phyloP scores from a whole-genome alignment of 2,329 filamentous ascomycete species.

The Cladosporium sp. region DNA sequence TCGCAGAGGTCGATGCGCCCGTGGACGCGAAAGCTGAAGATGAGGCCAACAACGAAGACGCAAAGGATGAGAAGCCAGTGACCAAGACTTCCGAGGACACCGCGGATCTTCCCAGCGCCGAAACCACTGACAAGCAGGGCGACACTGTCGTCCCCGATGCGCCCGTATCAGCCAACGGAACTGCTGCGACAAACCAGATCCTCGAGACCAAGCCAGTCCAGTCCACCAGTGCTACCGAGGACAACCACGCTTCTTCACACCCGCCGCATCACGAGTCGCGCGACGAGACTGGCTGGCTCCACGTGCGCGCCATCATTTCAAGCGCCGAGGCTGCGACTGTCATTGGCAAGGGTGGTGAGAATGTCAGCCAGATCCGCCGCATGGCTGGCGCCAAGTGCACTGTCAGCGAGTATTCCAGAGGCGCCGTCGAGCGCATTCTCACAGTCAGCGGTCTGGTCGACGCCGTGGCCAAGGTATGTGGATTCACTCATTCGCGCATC shows the following conservation, averaged over 20 bases:
- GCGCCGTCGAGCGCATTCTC: slow-evolving; percentile 94
- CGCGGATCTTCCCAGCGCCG: slow-evolving; percentile 38
- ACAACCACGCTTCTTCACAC: slow-evolving; percentile 51
- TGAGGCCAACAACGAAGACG: slow-evolving; percentile 28
- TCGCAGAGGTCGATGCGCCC: slow-evolving; percentile 43
- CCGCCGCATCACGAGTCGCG: slow-evolving; percentile 56
- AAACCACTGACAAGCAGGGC: slow-evolving; percentile 57
- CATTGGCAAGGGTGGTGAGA: slow-evolving; percentile 98
- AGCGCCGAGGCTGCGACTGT: slow-evolving; percentile 96
- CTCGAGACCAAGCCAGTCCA: slow-evolving; percentile 49
- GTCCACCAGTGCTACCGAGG: slow-evolving; percentile 56
- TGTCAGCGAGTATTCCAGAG: slow-evolving; percentile 96
- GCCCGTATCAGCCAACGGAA: slow-evolving; percentile 48
- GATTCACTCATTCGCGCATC: slow-evolving; percentile 36
- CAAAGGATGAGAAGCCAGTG: slow-evolving; percentile 21
- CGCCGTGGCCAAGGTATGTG: slow-evolving; percentile 82
- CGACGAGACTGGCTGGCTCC: slow-evolving; percentile 95
- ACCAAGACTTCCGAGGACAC: slow-evolving; percentile 7
- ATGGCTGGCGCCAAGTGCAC: slow-evolving; percentile 97
- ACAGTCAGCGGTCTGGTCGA: slow-evolving; percentile 97
- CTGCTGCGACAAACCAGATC: slow-evolving; percentile 38
- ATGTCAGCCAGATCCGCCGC: slow-evolving; percentile 93
- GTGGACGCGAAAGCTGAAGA: slow-evolving; percentile 22
- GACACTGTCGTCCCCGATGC: slow-evolving; percentile 71
- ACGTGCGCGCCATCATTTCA: slow-evolving; percentile 94